Percentiles rank a stretch among this genome's conserved stretches.
Evolutionary conservation across 805 yeast genomes (phyloP).

Genomic region (Wickerhamomyces chambardii): DNA sequence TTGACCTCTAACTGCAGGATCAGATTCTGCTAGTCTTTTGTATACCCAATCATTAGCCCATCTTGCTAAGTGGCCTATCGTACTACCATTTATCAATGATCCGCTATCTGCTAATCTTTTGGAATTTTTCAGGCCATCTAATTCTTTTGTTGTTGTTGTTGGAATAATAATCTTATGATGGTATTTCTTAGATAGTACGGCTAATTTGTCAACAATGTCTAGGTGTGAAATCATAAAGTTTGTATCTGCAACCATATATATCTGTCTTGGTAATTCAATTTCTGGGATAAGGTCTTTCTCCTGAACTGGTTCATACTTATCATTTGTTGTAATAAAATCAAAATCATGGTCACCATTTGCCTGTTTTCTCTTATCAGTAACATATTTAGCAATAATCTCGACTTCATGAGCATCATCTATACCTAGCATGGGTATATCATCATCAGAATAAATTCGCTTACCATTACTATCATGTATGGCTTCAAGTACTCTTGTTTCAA

Average conservation of each 20-base stretch:
- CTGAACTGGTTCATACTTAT: neutral
- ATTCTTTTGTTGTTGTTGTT: conserved; percentile 55
- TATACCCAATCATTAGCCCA: conserved; percentile 77
- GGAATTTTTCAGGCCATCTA: conserved; percentile 72
- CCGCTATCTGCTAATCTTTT: conserved; percentile 7
- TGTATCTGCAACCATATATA: conserved; percentile 67
- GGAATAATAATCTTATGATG: conserved; percentile 59
- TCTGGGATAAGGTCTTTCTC: conserved; percentile 4
- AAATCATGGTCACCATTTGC: neutral
- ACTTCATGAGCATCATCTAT: conserved; percentile 37
- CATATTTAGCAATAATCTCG: conserved; percentile 31
- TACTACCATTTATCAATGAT: conserved; percentile 8
- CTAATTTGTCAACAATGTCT: conserved; percentile 43
- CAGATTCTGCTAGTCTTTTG: conserved; percentile 39
- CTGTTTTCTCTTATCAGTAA: conserved; percentile 16
- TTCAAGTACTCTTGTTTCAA: conserved; percentile 15
- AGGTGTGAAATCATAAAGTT: conserved; percentile 73
- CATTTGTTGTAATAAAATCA: neutral
- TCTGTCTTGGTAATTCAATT: conserved; percentile 5
- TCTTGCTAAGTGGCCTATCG: conserved; percentile 54
- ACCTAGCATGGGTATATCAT: conserved; percentile 40
- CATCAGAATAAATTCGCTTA: conserved; percentile 13
- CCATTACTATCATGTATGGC: conserved; percentile 3
- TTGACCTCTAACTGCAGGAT: conserved; percentile 53
- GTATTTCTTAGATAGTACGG: conserved; percentile 27